Conservation (phyloP, 352 stramenopile species). For the Phytophthora hibernalis region DNA sequence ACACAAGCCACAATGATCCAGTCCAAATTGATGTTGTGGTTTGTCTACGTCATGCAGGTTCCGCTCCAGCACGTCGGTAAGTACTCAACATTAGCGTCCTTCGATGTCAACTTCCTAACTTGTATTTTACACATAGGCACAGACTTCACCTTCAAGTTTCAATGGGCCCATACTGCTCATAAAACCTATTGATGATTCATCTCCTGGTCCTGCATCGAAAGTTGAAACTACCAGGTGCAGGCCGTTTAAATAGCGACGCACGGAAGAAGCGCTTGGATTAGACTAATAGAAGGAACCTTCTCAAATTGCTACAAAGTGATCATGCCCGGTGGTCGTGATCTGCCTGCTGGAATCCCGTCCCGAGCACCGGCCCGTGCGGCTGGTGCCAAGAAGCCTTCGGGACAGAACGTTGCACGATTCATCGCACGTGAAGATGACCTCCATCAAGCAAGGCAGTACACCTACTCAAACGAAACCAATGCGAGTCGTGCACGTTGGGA, state of each 20-base stretch:
- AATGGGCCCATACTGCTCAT: conserved; percentile 4
- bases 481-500: conserved; percentile 73
- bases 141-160: conserved; percentile 28
- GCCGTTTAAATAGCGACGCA: background rate
- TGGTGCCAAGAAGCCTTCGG: conserved; percentile 45
- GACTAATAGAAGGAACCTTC: too few species aligned
- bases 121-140: conserved; percentile 1
- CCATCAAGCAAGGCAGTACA: conserved; percentile 66
- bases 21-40: conserved; percentile 35
- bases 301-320: background rate
- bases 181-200: background rate
- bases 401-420: conserved; percentile 76
- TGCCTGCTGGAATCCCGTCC: conserved; percentile 59
- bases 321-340: conserved; percentile 63
- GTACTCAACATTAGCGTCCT: background rate
- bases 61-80: conserved; percentile 18
- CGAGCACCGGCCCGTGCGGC: conserved; percentile 23
- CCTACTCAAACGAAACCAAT: conserved; percentile 53
- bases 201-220: background rate
- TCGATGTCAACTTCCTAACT: background rate
- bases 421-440: conserved; percentile 82
- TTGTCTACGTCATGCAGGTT: conserved; percentile 26
- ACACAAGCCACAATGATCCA: conserved; percentile 28
- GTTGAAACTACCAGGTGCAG: background rate
- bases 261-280: background rate